Base-by-base conservation (phyloP, 768 basidiomycete genomes). In the Phylloporus sp. region DNA sequence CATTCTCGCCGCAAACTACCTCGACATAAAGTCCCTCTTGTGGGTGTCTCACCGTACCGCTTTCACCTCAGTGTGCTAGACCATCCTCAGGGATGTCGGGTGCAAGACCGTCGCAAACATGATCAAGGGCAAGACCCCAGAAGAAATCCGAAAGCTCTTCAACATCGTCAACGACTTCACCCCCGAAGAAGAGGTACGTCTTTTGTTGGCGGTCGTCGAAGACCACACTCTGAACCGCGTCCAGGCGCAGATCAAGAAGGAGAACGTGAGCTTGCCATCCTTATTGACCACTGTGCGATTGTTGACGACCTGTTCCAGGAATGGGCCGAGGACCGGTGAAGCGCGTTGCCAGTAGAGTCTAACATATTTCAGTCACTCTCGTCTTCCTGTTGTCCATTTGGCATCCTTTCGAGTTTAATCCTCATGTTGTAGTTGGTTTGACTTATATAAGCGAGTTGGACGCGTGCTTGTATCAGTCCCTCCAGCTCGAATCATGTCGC, bases 121-220 rank as follows among this genome's bases (percentile, higher is more conserved):
- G 96, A 98, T 99, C 80, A 98, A 99, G 75, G 96, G 96, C 27
- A 99, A 99, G 80, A 95, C 94, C 4, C 96, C 96, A 20, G 96
- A 98, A 68, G 96, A 98, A 72, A 98, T 99, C 57, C 86, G 95
- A 48, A 97, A 97, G 63, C 80, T 98, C 44, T 97, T 93, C 76
- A 95, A 96, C 79, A 93, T 94, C 55, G 88, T 90, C 26, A 93
- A 93, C 66, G 96, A 97, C 71, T 99, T 99, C 64, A 98, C 96
- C 5, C 93, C 95, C 17, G 96, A 99, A 65, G 96, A 98, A 68
- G 96, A 99, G 84, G 95, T 92, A 37, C 37, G 71, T 67, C 40
- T 38, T 24, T 21, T 48, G 18, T 33, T 36, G 0, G 26, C 45
- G 39, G 39, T 35, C 14, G 11, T 54, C 22, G 45, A 42, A 56